These are phyloP conservation scores for Hansenula lynferdii DNA, from an alignment of 1,139 yeast species.

Conservation along the genomic window DNA sequence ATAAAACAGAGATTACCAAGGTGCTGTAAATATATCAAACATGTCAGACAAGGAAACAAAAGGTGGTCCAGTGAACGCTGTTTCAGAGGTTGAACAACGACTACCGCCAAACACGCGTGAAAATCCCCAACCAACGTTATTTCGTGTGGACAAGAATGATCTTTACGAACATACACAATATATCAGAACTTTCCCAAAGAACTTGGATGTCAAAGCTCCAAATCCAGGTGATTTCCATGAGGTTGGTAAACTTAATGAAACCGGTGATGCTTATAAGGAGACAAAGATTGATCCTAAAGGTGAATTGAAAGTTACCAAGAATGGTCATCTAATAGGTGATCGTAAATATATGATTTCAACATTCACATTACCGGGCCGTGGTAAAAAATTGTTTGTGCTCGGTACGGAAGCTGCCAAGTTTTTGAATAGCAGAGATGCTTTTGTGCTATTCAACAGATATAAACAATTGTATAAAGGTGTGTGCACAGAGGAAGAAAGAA, in stretches of 20 bases:
- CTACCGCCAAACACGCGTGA: conserved; percentile 18
- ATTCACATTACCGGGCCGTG: conserved; percentile 49
- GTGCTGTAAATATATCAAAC: no score
- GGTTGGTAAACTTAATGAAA: conserved; percentile 21
- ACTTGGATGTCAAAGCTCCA: conserved; percentile 8
- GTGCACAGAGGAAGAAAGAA: conserved; percentile 56
- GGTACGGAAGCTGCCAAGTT: conserved; percentile 69
- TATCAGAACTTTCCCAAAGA: conserved; percentile 12
- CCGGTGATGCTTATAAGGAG: conserved; percentile 29
- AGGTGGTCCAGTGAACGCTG: no score
- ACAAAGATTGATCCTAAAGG: conserved; percentile 45
- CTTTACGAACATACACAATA: conserved; percentile 11
- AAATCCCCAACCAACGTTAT: conserved; percentile 20
- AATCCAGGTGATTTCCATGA: conserved; percentile 6
- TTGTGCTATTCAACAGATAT: conserved; percentile 58
- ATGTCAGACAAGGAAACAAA: no score
- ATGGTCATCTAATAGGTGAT: conserved; percentile 54
- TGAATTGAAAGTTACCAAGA: conserved; percentile 46
- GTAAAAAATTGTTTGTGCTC: conserved; percentile 52
- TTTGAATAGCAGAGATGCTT: conserved; percentile 62
- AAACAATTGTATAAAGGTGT: conserved; percentile 50
- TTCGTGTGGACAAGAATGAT: conserved; percentile 28
- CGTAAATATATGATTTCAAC: conserved; percentile 52
- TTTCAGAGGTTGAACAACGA: conserved; percentile 10
- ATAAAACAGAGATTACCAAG: no score